These are phyloP conservation scores for Rhodocollybia butyracea DNA, from an alignment of 768 basidiomycete genomes.

Conservation along the genomic window DNA sequence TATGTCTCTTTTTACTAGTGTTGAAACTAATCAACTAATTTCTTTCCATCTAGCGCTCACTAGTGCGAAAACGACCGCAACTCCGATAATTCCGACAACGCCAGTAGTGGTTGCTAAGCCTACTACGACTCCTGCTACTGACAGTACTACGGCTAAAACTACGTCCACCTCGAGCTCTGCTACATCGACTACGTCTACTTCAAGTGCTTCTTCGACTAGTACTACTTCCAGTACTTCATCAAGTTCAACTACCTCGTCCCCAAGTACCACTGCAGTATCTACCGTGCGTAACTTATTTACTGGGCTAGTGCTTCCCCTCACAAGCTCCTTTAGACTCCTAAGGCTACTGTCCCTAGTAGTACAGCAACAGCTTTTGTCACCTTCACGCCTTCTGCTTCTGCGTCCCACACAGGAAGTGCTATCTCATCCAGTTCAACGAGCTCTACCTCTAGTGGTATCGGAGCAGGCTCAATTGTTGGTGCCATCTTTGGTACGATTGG, in stretches of 20 bases:
- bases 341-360: neutral
- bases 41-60: too few relatives aligned
- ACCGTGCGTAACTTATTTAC: too few relatives aligned
- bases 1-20: too few relatives aligned
- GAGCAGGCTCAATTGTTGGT: conserved; percentile 3
- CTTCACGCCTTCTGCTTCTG: conserved; percentile 1
- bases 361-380: neutral
- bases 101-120: neutral
- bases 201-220: neutral
- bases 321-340: neutral
- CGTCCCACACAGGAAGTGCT: neutral
- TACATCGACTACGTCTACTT: neutral
- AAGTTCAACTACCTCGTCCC: too few relatives aligned
- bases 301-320: neutral
- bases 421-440: neutral
- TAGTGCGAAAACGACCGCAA: neutral
- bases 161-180: neutral
- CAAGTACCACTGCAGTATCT: neutral
- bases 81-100: neutral
- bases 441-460: neutral
- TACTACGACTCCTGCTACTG: neutral
- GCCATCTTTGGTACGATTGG: conserved; percentile 5
- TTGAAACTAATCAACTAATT: too few relatives aligned
- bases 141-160: neutral
- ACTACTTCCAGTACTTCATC: neutral